Conservation (phyloP, 805 yeast species). For the Candida railenensis region DNA sequence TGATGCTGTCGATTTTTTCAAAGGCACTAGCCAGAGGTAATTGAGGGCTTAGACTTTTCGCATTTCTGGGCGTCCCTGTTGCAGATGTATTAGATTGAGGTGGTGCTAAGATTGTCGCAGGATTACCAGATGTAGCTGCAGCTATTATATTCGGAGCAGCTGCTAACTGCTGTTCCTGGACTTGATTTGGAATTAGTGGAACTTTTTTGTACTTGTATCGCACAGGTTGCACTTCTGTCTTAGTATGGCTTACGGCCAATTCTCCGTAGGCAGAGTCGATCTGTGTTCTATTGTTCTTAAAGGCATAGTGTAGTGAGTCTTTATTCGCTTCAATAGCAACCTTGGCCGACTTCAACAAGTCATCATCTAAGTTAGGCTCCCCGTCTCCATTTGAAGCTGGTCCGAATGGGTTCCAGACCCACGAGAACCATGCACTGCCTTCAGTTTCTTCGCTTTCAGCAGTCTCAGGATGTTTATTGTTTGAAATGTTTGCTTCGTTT, state of each 20-base stretch:
- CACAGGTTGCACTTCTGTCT: conserved; percentile 33
- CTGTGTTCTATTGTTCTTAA: conserved; percentile 14
- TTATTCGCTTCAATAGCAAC: conserved; percentile 29
- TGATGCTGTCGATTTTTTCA: neutral
- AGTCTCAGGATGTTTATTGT: neutral
- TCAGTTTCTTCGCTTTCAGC: neutral
- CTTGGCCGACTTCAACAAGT: conserved; percentile 30
- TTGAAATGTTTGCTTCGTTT: conserved; percentile 5
- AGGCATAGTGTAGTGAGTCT: conserved; percentile 35
- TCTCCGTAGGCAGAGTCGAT: conserved; percentile 18
- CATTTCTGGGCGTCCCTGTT: neutral
- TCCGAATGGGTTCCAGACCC: conserved; percentile 18
- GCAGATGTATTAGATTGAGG: neutral
- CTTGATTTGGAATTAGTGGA: conserved; percentile 35
- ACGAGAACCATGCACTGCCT: conserved; percentile 21
- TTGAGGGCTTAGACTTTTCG: neutral
- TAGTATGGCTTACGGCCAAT: conserved; percentile 34
- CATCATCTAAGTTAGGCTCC: conserved; percentile 18
- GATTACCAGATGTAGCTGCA: neutral
- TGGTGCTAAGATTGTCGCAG: neutral
- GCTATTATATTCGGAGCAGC: neutral
- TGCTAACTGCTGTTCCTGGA: conserved; percentile 26
- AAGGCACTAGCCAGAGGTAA: neutral
- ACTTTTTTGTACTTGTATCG: conserved; percentile 26
- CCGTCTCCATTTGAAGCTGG: conserved; percentile 14